Conservation (phyloP, 2,329 filamentous ascomycete genomes). For the Pseudocercospora ulei region DNA sequence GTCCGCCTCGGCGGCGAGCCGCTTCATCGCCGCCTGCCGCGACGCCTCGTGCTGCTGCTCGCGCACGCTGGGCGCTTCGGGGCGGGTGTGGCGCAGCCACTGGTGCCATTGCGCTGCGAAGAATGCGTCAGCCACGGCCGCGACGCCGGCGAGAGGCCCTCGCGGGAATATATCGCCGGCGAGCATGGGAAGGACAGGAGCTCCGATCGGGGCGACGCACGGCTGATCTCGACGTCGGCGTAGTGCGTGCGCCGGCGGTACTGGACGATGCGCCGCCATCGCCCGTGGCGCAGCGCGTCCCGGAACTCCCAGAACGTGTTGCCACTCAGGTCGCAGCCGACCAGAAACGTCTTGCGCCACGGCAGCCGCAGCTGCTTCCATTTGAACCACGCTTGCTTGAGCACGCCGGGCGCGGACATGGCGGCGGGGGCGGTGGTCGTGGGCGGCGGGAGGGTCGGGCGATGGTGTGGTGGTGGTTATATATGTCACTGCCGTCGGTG, state of each 20-base stretch:
- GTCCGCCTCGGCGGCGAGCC: slow-evolving; percentile 51
- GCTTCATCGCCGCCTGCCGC: slow-evolving; percentile 50
- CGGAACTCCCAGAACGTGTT: slow-evolving; percentile 61
- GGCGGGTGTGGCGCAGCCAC: slow-evolving; percentile 55
- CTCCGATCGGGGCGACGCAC: slow-evolving; percentile 33
- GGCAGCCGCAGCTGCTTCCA: slow-evolving; percentile 55
- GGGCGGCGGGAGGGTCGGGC: slow-evolving; percentile 3
- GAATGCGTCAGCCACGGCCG: slow-evolving; percentile 1
- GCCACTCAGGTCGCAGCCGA: slow-evolving; percentile 51
- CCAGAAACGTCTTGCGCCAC: slow-evolving; percentile 52
- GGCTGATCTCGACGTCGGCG: slow-evolving; percentile 52
- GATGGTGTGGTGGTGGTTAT: slow-evolving; percentile 10
- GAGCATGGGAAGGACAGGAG: neutral
- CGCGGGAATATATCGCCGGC: neutral
- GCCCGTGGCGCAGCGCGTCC: slow-evolving; percentile 46
- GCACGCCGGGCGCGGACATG: slow-evolving; percentile 36
- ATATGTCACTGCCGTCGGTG: neutral
- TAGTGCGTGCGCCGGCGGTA: slow-evolving; percentile 45
- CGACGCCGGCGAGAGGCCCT: no score
- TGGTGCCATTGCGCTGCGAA: slow-evolving; percentile 56
- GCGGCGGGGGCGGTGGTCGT: slow-evolving; percentile 18
- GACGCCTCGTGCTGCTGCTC: slow-evolving; percentile 52
- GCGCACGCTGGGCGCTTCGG: slow-evolving; percentile 46
- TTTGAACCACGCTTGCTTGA: slow-evolving; percentile 48
- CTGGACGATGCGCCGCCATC: slow-evolving; percentile 51